A percentile compares a stretch with the other conserved stretches of the same genome.
phyloP scores from a whole-genome alignment of 129 eudicot genomes.

The Escallonia rubra region DNA sequence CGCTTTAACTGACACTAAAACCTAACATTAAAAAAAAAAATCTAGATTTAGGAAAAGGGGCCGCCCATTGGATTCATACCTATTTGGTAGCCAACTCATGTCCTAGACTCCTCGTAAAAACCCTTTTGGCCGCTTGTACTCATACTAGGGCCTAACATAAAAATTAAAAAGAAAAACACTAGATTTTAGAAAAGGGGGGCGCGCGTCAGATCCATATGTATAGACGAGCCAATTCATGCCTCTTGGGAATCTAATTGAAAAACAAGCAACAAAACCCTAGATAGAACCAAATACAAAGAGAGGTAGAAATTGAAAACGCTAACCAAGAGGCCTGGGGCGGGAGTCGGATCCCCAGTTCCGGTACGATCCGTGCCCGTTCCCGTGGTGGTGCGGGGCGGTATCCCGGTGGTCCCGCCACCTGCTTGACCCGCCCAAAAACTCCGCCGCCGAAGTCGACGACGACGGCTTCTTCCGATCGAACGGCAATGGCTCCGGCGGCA shows the following conservation, averaged over 20 bases:
- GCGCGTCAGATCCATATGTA: background rate
- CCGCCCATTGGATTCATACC: background rate
- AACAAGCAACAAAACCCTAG: constrained; percentile 9
- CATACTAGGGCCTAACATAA: too few species aligned
- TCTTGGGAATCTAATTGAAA: background rate
- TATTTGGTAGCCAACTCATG: background rate
- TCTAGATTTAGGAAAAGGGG: too few species aligned
- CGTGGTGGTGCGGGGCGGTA: constrained; percentile 13
- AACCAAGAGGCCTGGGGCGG: constrained; percentile 36
- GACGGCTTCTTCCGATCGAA: constrained; percentile 82
- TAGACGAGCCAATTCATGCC: too few species aligned
- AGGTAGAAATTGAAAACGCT: constrained; percentile 12
- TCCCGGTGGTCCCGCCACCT: constrained; percentile 42
- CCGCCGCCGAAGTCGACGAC: constrained; percentile 44
- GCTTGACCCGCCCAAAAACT: constrained; percentile 12
- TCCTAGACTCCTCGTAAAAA: background rate
- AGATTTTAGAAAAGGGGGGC: background rate
- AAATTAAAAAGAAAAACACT: background rate
- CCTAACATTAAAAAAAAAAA: too few species aligned
- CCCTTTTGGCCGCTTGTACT: too few species aligned
- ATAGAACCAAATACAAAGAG: background rate
- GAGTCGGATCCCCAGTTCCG: constrained; percentile 15
- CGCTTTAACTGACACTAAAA: too few species aligned
- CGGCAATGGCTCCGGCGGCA: constrained; percentile 87
- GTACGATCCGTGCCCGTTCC: constrained; percentile 11